A percentile compares a stretch with the other conserved stretches of the same genome.
Conservation (phyloP, 129 eudicot species). For the Pseudognaphalium luteoalbum region DNA sequence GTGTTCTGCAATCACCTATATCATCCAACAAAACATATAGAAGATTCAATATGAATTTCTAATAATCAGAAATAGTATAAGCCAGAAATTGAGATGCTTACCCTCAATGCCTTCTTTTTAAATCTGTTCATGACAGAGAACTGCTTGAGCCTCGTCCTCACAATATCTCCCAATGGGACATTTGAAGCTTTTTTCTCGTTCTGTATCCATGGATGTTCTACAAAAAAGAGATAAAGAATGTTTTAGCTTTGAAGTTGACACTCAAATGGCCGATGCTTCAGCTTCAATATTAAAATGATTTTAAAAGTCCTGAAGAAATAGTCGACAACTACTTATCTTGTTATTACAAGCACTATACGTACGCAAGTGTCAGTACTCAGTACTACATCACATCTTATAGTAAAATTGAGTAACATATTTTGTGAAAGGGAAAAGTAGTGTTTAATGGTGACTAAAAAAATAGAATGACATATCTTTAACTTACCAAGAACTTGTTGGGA, state of each 20-base stretch:
- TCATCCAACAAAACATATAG: conserved; percentile 19
- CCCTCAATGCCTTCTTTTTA: conserved; percentile 93
- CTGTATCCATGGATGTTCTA: conserved; percentile 95
- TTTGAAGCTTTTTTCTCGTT: conserved; percentile 91
- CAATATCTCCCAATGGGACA: conserved; percentile 96
- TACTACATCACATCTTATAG: not conserved
- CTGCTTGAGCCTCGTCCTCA: conserved; percentile 89
- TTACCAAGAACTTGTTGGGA: conserved; percentile 96
- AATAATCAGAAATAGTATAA: not conserved
- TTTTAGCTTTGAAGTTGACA: too few relatives aligned
- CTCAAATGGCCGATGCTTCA: too few relatives aligned
- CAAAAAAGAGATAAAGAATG: not conserved
- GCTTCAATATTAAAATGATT: not conserved
- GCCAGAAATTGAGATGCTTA: conserved; percentile 33
- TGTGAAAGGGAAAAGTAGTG: not conserved
- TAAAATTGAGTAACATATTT: not conserved
- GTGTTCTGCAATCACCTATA: conserved; percentile 96
- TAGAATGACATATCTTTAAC: conserved; percentile 26
- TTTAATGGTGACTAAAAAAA: not conserved
- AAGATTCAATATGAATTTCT: not conserved
- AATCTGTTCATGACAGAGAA: conserved; percentile 90
- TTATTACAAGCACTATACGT: not conserved
- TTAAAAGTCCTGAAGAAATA: not conserved
- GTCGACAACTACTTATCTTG: not conserved
- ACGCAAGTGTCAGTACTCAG: not conserved